Conservation (phyloP, 768 basidiomycete genomes). For the Lentinula detonsa region DNA sequence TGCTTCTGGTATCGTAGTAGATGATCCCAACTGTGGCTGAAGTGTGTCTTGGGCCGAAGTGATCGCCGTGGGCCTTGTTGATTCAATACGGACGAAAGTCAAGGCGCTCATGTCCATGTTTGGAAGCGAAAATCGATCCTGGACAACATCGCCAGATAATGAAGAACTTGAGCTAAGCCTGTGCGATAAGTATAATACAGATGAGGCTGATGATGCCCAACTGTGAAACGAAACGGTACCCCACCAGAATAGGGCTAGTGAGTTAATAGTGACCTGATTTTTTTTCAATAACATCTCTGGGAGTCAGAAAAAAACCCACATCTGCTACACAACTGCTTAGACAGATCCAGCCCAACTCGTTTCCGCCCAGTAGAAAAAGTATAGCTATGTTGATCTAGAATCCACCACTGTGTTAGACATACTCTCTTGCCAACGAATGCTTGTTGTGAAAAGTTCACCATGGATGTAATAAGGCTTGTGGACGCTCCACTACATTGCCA, state of each 20-base stretch:
- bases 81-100: background rate
- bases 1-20: background rate
- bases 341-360: constrained; percentile 5
- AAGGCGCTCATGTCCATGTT: constrained; percentile 6
- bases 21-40: background rate
- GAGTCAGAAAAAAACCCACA: background rate
- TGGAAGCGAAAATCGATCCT: constrained; percentile 4
- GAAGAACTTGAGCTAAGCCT: background rate
- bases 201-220: no score
- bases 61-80: background rate
- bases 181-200: background rate
- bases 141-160: background rate
- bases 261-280: background rate
- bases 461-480: constrained; percentile 3
- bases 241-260: constrained; percentile 1
- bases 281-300: background rate
- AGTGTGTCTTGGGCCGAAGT: background rate
- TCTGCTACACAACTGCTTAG: constrained; percentile 3
- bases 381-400: constrained; percentile 1
- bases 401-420: background rate
- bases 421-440: no score
- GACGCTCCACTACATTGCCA: constrained; percentile 1
- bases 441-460: background rate
- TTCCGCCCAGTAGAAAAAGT: background rate
- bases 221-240: no score